Base-by-base conservation (phyloP, 1,284 basidiomycete genomes). In the Ustilago sp. region DNA sequence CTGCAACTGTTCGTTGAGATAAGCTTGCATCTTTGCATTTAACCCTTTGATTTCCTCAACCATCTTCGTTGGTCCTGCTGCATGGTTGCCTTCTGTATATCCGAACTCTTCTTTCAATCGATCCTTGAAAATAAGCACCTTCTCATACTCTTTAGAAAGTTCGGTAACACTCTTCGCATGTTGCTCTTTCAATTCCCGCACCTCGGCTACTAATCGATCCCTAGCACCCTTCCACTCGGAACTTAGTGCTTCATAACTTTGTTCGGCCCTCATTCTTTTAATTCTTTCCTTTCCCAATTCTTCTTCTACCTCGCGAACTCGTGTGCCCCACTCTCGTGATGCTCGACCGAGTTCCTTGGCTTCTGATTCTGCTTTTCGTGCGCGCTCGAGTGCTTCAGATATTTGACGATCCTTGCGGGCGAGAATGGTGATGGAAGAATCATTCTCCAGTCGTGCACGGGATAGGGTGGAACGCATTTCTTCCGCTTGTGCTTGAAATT, bases 391-490 rank as follows among this genome's bases (percentile, higher is more conserved):
- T 19, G 82, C 79, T 50, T 95, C 93, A 85, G 93, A 91, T 67
- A 94, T 86, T 63, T 94, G 83, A 65, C 94, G 89, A 86, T 95
- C 93, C 84, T 95, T 95, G 64, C 93, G 89, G 32, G 92, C 90
- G 11, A 95, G 91, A 17, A 94, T 93, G 77, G 93, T 93, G 80
- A 93, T 93, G 69, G 94, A 85, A 1, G 91, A 91, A 84, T 95
- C 93, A 82, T 93, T 94, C 87, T 95, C 94, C 58, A 93, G 84
- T 62, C 93, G 87, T 63, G 94, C 86, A 53, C 93, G 88, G 83
- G 94, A 92, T 72, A 93, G 89, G 1, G 90, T 91, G 80, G 94
- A 93, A 80, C 93, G 94, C 85, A 94, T 86, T 86, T 95, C 94
- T 83, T 95, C 94, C 50, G 90, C 91, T 86, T 92, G 91, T 51